Percentiles rank a stretch among this genome's conserved stretches.
These are phyloP conservation scores for Dryas octopetala DNA, from an alignment of 306 rosid species.

Conservation along the genomic window DNA sequence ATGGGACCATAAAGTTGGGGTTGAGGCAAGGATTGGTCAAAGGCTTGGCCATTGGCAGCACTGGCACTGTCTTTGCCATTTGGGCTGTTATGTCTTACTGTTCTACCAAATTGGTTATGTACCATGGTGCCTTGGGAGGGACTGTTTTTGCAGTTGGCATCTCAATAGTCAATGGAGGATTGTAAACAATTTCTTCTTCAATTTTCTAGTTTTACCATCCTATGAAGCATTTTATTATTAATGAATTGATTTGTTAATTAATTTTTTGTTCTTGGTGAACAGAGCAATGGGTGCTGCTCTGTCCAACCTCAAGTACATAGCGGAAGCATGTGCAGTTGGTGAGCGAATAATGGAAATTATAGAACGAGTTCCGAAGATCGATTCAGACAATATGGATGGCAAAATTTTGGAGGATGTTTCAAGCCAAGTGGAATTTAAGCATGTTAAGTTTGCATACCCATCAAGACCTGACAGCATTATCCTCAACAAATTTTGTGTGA, in stretches of 20 bases:
- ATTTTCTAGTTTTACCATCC: neutral
- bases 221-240: too few relatives aligned
- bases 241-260: neutral
- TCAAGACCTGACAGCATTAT: conserved; percentile 25
- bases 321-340: conserved; percentile 16
- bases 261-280: neutral
- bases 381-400: conserved; percentile 21
- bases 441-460: conserved; percentile 20
- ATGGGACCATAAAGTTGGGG: conserved; percentile 7
- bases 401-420: conserved; percentile 3
- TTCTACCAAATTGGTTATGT: conserved; percentile 25
- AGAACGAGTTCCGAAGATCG: conserved; percentile 10
- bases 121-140: conserved; percentile 18
- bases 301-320: conserved; percentile 17
- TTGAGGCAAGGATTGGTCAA: conserved; percentile 24
- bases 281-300: conserved; percentile 20
- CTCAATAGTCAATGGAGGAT: conserved; percentile 19
- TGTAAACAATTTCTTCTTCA: neutral
- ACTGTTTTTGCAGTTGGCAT: conserved; percentile 21
- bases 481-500: conserved; percentile 6
- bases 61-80: neutral
- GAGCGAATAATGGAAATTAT: conserved; percentile 10
- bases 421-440: conserved; percentile 9
- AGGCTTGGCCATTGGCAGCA: conserved; percentile 30
- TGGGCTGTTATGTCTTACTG: conserved; percentile 7